Evolutionary conservation across 176 grass and related monocot species (phyloP).

Genomic region (Metroxylon sagu): DNA sequence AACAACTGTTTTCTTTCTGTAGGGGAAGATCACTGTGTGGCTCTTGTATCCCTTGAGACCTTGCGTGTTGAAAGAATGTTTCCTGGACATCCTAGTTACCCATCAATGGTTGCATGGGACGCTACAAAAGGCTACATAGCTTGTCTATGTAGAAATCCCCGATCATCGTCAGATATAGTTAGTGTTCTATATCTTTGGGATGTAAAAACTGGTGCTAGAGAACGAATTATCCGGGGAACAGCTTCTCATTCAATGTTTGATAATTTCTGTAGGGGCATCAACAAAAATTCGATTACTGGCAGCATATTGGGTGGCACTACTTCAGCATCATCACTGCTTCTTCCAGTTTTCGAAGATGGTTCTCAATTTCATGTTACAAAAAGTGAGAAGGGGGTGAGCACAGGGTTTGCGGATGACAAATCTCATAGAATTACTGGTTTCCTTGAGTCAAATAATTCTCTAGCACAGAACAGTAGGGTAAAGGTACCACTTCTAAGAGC

Average conservation of each 20-base stretch:
- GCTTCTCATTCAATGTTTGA: constrained; percentile 75
- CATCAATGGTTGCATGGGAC: constrained; percentile 88
- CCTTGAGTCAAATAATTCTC: constrained; percentile 19
- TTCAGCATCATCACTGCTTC: constrained; percentile 69
- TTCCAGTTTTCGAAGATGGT: constrained; percentile 58
- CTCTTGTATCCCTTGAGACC: constrained; percentile 77
- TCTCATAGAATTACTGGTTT: constrained; percentile 31
- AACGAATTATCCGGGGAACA: constrained; percentile 60
- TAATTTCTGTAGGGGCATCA: constrained; percentile 82
- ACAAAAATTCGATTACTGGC: constrained; percentile 71
- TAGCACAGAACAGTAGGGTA: constrained; percentile 29
- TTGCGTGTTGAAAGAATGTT: constrained; percentile 90
- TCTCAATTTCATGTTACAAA: constrained; percentile 13
- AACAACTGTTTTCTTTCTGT: constrained; percentile 87
- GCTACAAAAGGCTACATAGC: constrained; percentile 87
- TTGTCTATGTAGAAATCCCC: constrained; percentile 71
- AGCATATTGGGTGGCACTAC: constrained; percentile 87
- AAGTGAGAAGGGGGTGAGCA: constrained; percentile 22
- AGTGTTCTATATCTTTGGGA: constrained; percentile 85
- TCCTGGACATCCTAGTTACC: constrained; percentile 68
- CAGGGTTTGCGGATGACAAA: constrained; percentile 24
- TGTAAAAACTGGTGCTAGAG: constrained; percentile 77
- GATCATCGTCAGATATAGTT: constrained; percentile 42
- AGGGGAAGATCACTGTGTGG: constrained; percentile 80
- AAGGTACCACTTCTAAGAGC: constrained; percentile 36